Evolutionary conservation across 805 yeast genomes (phyloP).

Genomic region (Debaryomyces tyrocola): DNA sequence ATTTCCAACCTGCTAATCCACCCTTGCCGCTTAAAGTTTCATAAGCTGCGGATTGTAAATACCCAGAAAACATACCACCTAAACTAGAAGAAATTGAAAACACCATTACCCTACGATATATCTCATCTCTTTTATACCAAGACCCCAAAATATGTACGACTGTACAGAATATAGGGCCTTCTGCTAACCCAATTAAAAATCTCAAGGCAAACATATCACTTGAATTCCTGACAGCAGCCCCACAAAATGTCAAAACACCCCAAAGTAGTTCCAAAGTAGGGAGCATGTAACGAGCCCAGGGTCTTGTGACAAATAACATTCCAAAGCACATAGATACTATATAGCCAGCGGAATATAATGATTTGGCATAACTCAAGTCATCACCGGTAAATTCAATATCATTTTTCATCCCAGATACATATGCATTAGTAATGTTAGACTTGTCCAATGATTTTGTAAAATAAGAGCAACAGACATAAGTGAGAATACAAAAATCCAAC

Average conservation of each 20-base stretch:
- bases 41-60: slow-evolving; percentile 1
- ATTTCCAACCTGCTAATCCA: slow-evolving; percentile 60
- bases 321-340: neutral
- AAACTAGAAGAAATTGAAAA: neutral
- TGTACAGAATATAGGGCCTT: slow-evolving; percentile 2
- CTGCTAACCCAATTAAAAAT: slow-evolving; percentile 5
- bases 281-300: slow-evolving; percentile 3
- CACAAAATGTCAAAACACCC: slow-evolving; percentile 13
- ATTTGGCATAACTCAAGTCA: slow-evolving; percentile 50
- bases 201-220: slow-evolving; percentile 14
- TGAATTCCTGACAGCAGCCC: slow-evolving; percentile 14
- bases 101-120: slow-evolving; percentile 2
- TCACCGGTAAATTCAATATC: slow-evolving; percentile 59
- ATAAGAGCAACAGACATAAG: slow-evolving; percentile 42
- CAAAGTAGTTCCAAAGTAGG: slow-evolving; percentile 16
- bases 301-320: neutral
- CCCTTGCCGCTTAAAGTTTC: slow-evolving; percentile 2
- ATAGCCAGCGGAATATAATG: neutral
- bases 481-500: slow-evolving; percentile 29
- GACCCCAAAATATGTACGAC: slow-evolving; percentile 1
- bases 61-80: slow-evolving; percentile 3
- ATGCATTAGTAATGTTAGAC: slow-evolving; percentile 62
- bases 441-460: slow-evolving; percentile 70
- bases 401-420: slow-evolving; percentile 62
- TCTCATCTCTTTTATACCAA: slow-evolving; percentile 5